Conservation (phyloP, 73 alveolate genomes). For the Paramecium tetraurelia region DNA sequence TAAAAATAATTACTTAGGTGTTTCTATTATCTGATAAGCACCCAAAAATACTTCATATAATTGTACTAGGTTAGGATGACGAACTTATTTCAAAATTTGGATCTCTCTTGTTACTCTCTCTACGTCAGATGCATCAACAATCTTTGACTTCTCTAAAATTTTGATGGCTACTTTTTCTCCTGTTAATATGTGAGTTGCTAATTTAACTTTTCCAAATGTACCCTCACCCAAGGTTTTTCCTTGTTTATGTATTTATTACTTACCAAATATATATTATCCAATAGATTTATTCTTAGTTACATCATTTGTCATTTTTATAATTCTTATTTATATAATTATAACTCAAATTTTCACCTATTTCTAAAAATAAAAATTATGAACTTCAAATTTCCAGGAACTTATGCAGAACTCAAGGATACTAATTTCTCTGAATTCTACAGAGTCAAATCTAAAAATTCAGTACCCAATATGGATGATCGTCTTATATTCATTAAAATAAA, state of each 20-base stretch:
- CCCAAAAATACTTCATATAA: constrained; percentile 72
- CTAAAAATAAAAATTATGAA: background rate
- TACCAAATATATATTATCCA: constrained; percentile 13
- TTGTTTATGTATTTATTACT: background rate
- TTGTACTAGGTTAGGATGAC: constrained; percentile 89
- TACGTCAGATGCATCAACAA: constrained; percentile 82
- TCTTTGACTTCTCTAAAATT: constrained; percentile 76
- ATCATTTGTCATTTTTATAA: background rate
- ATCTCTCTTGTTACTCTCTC: constrained; percentile 95
- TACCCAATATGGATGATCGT: constrained; percentile 16
- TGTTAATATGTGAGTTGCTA: constrained; percentile 78
- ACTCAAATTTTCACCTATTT: background rate
- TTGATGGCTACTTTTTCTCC: constrained; percentile 88
- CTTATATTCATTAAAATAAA: background rate
- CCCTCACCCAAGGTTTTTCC: constrained; percentile 80
- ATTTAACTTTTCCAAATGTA: constrained; percentile 83
- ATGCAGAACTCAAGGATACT: background rate
- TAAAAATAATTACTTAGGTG: constrained; percentile 75
- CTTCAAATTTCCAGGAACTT: background rate
- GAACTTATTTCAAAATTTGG: constrained; percentile 85
- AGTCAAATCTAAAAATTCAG: constrained; percentile 4
- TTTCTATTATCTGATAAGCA: constrained; percentile 68
- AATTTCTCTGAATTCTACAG: background rate
- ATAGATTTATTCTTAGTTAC: background rate
- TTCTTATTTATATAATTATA: background rate